Evolutionary conservation across 2,329 filamentous ascomycete species (phyloP).

Genomic region (Colletotrichum sp.): DNA sequence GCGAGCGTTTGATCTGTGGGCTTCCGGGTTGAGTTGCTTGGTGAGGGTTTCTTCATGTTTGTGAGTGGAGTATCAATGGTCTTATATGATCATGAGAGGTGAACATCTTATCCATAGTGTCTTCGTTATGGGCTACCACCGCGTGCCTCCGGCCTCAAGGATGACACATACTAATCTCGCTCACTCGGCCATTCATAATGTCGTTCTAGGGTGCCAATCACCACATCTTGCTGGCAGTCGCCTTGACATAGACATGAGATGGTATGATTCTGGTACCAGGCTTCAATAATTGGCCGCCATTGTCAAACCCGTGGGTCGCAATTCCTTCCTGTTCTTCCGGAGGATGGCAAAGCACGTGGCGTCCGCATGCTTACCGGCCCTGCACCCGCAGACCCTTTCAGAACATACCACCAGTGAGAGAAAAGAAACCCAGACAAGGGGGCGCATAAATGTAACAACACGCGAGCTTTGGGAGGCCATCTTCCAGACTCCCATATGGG

Average conservation of each 20-base stretch:
- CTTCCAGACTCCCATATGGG: not conserved
- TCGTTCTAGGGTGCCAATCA: not conserved
- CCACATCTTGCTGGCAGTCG: slow-evolving; percentile 4
- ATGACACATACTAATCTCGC: not conserved
- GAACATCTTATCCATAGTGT: not conserved
- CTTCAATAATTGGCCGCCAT: slow-evolving; percentile 28
- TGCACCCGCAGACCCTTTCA: not conserved
- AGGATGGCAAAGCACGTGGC: slow-evolving; percentile 15
- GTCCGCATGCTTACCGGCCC: slow-evolving; percentile 9
- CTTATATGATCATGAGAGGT: not conserved
- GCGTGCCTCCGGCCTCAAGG: not conserved
- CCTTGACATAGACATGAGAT: not conserved
- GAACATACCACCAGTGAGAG: not conserved
- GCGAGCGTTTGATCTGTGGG: not conserved
- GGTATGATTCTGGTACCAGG: slow-evolving; percentile 5
- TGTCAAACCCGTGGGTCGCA: slow-evolving; percentile 21
- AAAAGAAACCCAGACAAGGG: not conserved
- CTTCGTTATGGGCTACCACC: not conserved
- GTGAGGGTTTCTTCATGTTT: not conserved
- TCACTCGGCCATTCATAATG: not conserved
- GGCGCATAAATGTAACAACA: slow-evolving; percentile 4
- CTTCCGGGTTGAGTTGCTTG: not conserved
- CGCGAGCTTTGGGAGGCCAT: not conserved
- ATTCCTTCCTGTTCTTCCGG: not conserved
- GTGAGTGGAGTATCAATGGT: not conserved